Percentiles rank a stretch among this genome's conserved stretches.
phyloP scores from a whole-genome alignment of 768 basidiomycete genomes.

The Psilocybe tampanensis region DNA sequence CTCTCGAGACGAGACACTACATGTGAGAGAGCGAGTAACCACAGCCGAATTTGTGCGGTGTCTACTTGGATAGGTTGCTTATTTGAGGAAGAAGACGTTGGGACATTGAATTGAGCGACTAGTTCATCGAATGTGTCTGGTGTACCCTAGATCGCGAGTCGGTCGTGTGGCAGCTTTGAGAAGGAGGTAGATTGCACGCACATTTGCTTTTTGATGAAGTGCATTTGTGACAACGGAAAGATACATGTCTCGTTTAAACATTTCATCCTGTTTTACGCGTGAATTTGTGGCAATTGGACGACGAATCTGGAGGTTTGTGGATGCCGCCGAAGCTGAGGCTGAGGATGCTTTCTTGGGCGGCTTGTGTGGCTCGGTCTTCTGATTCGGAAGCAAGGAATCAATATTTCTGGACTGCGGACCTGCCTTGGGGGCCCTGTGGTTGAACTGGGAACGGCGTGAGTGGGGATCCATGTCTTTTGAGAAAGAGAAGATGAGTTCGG shows the following conservation, averaged over 20 bases:
- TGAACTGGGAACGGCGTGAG: constrained; percentile 74
- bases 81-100: constrained; percentile 28
- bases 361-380: constrained; percentile 17
- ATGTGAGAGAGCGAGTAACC: constrained; percentile 88
- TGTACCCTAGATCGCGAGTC: constrained; percentile 53
- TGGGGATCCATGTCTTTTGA: constrained; percentile 68
- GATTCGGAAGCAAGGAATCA: constrained; percentile 39
- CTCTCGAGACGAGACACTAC: constrained; percentile 90
- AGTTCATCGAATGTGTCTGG: constrained; percentile 84
- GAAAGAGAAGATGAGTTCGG: constrained; percentile 15
- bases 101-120: constrained; percentile 79
- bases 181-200: constrained; percentile 35
- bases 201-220: constrained; percentile 70
- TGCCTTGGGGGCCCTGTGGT: constrained; percentile 68
- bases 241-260: constrained; percentile 81
- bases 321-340: constrained; percentile 29
- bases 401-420: constrained; percentile 54
- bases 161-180: constrained; percentile 6
- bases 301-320: constrained; percentile 27
- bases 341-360: constrained; percentile 44
- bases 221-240: constrained; percentile 83
- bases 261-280: constrained; percentile 75
- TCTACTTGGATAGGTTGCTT: constrained; percentile 31
- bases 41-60: constrained; percentile 66
- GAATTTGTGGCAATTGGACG: constrained; percentile 81